phyloP scores from a whole-genome alignment of 176 grass and related monocot genomes.

The Avena insularis region DNA sequence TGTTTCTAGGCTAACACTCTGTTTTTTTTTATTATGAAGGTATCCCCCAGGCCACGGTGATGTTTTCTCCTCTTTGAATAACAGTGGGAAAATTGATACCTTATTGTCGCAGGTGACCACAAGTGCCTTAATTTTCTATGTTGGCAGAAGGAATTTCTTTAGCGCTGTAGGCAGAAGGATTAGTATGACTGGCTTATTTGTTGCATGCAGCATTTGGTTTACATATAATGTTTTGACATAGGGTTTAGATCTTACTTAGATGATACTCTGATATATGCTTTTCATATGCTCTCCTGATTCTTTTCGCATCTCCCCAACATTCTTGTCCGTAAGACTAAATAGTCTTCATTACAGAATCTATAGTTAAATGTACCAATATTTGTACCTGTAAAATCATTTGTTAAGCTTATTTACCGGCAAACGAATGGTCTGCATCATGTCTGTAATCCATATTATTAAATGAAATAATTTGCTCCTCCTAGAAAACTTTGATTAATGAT shows the following conservation, averaged over 20 bases:
- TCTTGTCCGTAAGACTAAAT: not conserved
- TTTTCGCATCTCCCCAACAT: not conserved
- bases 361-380: not conserved
- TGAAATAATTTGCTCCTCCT: not conserved
- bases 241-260: not conserved
- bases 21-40: constrained; percentile 56
- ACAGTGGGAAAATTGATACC: constrained; percentile 91
- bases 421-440: not conserved
- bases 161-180: not conserved
- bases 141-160: not conserved
- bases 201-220: constrained; percentile 1
- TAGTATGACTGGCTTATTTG: not conserved
- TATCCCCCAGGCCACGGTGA: constrained; percentile 98
- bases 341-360: not conserved
- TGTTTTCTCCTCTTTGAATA: constrained; percentile 86
- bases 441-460: not conserved
- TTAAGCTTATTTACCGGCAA: not conserved
- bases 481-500: not conserved
- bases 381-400: not conserved
- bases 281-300: not conserved
- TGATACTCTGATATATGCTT: not conserved
- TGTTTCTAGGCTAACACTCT: constrained; percentile 4
- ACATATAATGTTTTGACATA: constrained; percentile 7
- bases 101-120: constrained; percentile 76
- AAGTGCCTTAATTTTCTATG: constrained; percentile 20